Conservation (phyloP, 108 stramenopile genomes). For the Fragilaria crotonensis region DNA sequence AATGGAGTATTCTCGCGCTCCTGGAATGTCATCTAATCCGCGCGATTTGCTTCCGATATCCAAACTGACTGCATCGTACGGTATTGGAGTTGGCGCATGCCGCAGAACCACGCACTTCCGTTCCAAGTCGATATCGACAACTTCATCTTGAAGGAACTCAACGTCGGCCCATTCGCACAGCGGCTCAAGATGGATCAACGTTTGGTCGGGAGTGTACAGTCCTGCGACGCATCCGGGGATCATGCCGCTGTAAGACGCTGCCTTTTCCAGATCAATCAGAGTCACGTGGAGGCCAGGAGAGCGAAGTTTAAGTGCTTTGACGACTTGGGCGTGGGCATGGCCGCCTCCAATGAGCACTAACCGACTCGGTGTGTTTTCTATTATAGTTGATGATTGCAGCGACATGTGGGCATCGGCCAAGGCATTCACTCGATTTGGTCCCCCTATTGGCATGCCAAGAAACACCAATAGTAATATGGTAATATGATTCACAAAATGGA, state of each 20-base stretch:
- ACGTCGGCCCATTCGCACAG: slow-evolving; percentile 66
- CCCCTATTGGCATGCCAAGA: too few relatives aligned
- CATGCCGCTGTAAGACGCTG: slow-evolving; percentile 95
- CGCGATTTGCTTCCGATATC: slow-evolving; percentile 83
- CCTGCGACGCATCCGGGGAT: slow-evolving; percentile 91
- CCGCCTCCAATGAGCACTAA: slow-evolving; percentile 95
- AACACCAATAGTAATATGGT: too few relatives aligned
- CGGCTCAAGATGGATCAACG: slow-evolving; percentile 50
- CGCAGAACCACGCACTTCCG: slow-evolving; percentile 12
- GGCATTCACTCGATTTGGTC: too few relatives aligned
- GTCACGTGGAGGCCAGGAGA: slow-evolving; percentile 71
- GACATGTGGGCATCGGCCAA: too few relatives aligned
- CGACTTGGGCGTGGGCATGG: slow-evolving; percentile 92
- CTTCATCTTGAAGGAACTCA: slow-evolving; percentile 54
- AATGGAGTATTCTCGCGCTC: slow-evolving; percentile 58
- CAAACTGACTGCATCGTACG: slow-evolving; percentile 65
- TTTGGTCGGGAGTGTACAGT: slow-evolving; percentile 53
- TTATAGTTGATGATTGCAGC: too few relatives aligned
- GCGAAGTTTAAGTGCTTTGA: slow-evolving; percentile 76
- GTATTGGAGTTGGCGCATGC: slow-evolving; percentile 15
- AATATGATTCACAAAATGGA: too few relatives aligned
- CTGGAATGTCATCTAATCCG: slow-evolving; percentile 41
- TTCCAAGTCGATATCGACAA: slow-evolving; percentile 62
- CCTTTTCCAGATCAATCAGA: slow-evolving; percentile 77
- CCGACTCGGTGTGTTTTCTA: slow-evolving; percentile 12